Percentiles rank a stretch among this genome's conserved stretches.
These are phyloP conservation scores for Candida pseudocylindracea DNA, from an alignment of 1,139 yeast genomes.

Conservation along the genomic window DNA sequence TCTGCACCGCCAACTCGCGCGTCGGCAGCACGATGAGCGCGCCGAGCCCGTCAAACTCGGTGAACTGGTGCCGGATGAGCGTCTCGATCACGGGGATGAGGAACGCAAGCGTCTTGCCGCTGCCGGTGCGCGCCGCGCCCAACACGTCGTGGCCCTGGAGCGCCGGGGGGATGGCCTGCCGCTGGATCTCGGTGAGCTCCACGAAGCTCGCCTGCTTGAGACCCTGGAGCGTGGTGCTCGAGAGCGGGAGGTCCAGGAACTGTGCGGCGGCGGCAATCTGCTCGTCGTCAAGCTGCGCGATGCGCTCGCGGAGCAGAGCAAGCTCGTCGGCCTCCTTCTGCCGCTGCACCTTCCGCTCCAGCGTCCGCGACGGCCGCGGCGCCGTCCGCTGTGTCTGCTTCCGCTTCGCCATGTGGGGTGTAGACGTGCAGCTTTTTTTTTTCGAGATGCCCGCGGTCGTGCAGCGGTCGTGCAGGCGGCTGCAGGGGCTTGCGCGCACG, in stretches of 20 bases:
- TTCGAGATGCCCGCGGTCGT: too few species aligned
- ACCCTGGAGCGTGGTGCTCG: conserved; percentile 45
- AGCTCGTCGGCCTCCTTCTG: too few species aligned
- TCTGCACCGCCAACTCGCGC: conserved; percentile 84
- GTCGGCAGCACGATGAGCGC: conserved; percentile 88
- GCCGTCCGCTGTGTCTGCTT: too few species aligned
- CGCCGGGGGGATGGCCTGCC: conserved; percentile 53
- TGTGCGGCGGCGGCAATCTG: conserved; percentile 2
- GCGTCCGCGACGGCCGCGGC: too few species aligned
- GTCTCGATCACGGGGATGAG: conserved; percentile 66
- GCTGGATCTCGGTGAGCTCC: conserved; percentile 71
- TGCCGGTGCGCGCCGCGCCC: conserved; percentile 92
- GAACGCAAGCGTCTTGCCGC: conserved; percentile 90
- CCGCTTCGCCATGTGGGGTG: too few species aligned
- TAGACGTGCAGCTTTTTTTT: too few species aligned
- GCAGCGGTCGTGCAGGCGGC: too few species aligned
- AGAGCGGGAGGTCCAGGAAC: conserved; percentile 55
- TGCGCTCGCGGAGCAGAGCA: not conserved
- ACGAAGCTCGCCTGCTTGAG: conserved; percentile 50
- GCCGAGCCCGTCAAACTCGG: conserved; percentile 80
- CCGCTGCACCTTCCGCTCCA: too few species aligned
- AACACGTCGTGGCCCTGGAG: conserved; percentile 66
- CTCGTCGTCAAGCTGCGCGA: not conserved
- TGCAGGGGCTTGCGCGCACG: too few species aligned
- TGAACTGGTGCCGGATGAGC: conserved; percentile 53